Evolutionary conservation across 169 alveolate species (phyloP).

Genomic region (Eimeria falciformis): DNA sequence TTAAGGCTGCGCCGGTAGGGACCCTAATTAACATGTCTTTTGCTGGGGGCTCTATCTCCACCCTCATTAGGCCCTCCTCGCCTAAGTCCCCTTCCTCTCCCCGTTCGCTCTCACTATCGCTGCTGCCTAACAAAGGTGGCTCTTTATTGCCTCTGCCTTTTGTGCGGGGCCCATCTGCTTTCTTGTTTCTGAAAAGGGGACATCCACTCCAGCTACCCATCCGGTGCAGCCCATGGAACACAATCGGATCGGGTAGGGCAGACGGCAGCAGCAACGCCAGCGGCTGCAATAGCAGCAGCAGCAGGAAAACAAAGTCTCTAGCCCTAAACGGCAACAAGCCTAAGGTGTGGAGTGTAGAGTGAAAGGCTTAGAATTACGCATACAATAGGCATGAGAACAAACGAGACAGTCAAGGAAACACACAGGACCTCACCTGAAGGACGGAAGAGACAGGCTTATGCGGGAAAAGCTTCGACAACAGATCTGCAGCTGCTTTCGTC

Average conservation of each 20-base stretch:
- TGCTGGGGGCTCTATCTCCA: constrained; percentile 4
- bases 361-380: neutral
- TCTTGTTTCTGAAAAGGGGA: neutral
- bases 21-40: neutral
- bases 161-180: neutral
- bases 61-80: constrained; percentile 3
- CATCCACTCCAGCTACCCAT: neutral
- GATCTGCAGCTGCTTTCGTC: neutral
- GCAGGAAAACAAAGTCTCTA: no score
- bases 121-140: neutral
- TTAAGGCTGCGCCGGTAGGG: neutral
- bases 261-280: constrained; percentile 29
- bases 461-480: constrained; percentile 5
- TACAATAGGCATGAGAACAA: no score
- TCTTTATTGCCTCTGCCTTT: neutral
- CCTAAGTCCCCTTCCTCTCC: neutral
- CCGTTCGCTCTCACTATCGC: neutral
- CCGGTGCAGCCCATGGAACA: constrained; percentile 7
- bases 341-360: neutral
- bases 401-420: neutral
- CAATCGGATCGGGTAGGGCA: neutral
- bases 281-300: constrained; percentile 40
- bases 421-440: constrained; percentile 21
- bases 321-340: no score
- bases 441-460: constrained; percentile 4